Evolutionary conservation across 352 stramenopile species (phyloP), one percentile per base, ranked within the genome.

Genomic region (Phytophthora cactorum): DNA sequence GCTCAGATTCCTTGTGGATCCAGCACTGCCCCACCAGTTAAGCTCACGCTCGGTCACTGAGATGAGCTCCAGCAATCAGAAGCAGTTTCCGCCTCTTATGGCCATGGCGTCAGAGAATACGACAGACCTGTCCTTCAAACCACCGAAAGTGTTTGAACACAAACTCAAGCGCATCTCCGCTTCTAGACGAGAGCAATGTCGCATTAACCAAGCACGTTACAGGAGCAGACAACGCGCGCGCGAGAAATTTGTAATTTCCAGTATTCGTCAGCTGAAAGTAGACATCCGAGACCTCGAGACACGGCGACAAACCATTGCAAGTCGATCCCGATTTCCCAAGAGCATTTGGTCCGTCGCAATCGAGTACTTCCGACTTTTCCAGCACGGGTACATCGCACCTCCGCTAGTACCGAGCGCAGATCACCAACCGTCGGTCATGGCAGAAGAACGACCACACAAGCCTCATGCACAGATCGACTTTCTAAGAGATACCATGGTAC

Each of bases 291-390:
- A 39, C 34, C 34, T 39, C 34, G 8, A 39, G 5, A 39, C 8
- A 39, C 34, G 34, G 34, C 34, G 34, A 2, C 34, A 39, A 9
- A 12, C 5, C 11, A 9, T 39, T 39, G 11, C 5, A 39, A 39
- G 34, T 12, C 34, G 34, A 39, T 14, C 34, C 34, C 2, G 7
- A 8, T 39, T 12, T 39, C 11, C 5, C 8, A 39, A 39, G 5
- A 39, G 8, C 11, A 8, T 39, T 39, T 39, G 34, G 34, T 39
- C 34, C 28, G 64, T 72, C 15, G 64, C 64, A 7, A 49, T 28
- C 7, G 57, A 72, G 56, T 72, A 63, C 57, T 72, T 72, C 34
- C 50, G 64, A 1, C 36, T 67, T 3, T 72, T 72, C 22, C 50
- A 52, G 0, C 38, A 59, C 51, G 64, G 64, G 2, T 72, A 67